Conservation (phyloP, 345 rosid species). For the Rhizophora apiculata region DNA sequence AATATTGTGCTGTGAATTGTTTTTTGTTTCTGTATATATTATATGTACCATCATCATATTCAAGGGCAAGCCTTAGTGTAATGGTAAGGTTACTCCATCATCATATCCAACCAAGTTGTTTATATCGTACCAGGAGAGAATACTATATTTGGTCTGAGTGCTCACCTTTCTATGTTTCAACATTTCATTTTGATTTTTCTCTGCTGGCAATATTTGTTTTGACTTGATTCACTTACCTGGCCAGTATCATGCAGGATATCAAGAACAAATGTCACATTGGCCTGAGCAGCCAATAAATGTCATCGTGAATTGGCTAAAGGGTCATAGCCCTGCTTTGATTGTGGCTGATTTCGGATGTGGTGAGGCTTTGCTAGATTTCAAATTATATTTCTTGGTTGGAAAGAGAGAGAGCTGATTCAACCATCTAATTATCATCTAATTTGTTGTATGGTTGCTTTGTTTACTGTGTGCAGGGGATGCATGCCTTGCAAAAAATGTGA, state of each 20-base stretch:
- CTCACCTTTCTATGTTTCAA: no score
- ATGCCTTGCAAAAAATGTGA: slow-evolving; percentile 69
- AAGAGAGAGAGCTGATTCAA: background rate
- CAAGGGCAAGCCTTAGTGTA: no score
- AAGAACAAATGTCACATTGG: slow-evolving; percentile 94
- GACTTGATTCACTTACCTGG: slow-evolving; percentile 27
- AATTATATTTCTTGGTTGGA: slow-evolving; percentile 10
- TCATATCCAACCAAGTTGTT: background rate
- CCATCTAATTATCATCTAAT: background rate
- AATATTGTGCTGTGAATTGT: background rate
- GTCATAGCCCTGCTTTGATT: slow-evolving; percentile 57
- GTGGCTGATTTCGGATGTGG: slow-evolving; percentile 99
- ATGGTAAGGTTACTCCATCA: no score
- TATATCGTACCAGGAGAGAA: background rate
- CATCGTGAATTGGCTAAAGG: slow-evolving; percentile 62
- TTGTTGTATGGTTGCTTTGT: background rate
- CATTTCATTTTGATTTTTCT: background rate
- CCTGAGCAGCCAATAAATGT: slow-evolving; percentile 85
- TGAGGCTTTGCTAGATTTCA: slow-evolving; percentile 35
- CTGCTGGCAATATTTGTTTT: background rate
- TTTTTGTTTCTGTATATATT: no score
- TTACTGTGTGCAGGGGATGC: slow-evolving; percentile 68
- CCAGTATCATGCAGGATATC: slow-evolving; percentile 97
- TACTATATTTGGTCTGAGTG: no score
- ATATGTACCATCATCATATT: background rate